phyloP scores from a whole-genome alignment of 2,329 filamentous ascomycete genomes.

The Talaromyces albobiverticillius region DNA sequence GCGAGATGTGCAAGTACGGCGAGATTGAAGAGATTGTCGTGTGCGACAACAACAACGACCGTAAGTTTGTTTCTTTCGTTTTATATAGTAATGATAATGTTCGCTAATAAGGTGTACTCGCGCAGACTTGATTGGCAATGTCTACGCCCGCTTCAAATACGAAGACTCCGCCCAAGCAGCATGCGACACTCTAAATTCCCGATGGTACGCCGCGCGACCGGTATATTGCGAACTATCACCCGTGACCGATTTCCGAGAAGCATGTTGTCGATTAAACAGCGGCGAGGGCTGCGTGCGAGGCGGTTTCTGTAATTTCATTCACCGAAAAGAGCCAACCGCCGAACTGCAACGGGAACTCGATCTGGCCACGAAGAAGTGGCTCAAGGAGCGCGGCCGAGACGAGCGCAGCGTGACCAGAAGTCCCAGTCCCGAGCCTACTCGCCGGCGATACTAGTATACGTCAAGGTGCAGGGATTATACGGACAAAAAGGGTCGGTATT shows the following conservation, averaged over 20 bases:
- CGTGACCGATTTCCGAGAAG: slow-evolving; percentile 97
- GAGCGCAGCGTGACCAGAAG: slow-evolving; percentile 77
- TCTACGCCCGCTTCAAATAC: slow-evolving; percentile 99
- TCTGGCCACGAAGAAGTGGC: slow-evolving; percentile 93
- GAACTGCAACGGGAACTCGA: slow-evolving; percentile 87
- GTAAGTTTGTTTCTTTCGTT: slow-evolving; percentile 48
- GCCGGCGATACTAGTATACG: slow-evolving; percentile 61
- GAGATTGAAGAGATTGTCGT: slow-evolving; percentile 97
- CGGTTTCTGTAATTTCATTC: slow-evolving; percentile 99
- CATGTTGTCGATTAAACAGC: slow-evolving; percentile 89
- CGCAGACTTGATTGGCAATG: slow-evolving; percentile 90
- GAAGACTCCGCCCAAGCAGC: slow-evolving; percentile 92
- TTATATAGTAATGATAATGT: not conserved
- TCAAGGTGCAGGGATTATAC: not conserved
- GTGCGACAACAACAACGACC: slow-evolving; percentile 99
- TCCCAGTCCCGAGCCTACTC: slow-evolving; percentile 79
- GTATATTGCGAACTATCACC: slow-evolving; percentile 98
- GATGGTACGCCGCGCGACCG: slow-evolving; percentile 95
- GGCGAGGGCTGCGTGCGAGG: slow-evolving; percentile 94
- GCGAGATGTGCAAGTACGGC: slow-evolving; percentile 98
- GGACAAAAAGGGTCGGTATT: not conserved
- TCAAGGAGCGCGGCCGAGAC: slow-evolving; percentile 79
- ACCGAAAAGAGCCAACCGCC: slow-evolving; percentile 87
- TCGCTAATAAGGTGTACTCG: not conserved
- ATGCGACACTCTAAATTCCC: slow-evolving; percentile 87